Base-by-base conservation (phyloP, 1,284 basidiomycete genomes). In the Thecaphora thlaspeos region DNA sequence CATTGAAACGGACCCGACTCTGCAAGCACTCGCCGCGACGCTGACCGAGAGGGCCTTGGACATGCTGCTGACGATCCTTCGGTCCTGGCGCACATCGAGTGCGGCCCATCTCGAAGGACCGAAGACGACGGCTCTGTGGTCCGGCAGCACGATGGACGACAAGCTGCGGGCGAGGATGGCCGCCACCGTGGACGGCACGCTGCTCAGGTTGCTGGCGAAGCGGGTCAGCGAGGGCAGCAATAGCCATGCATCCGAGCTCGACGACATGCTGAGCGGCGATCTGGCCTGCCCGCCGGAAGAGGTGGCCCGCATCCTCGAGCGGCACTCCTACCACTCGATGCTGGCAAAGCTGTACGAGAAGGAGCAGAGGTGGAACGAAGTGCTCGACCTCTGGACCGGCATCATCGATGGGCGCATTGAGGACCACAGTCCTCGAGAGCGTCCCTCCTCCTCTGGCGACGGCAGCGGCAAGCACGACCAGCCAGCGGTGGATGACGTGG, bases 401-500 rank as follows among this genome's bases (percentile, higher is more conserved):
- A 21, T 73, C 15, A 38, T 72, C 39, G 70, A 71, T n/a, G 70
- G 69, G 3, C 28, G 49, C 10, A 26, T 59, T n/a, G 3, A 15
- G 3, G 72, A 73, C 24, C 32, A 18, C 34, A 17, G 32, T 11
- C 32, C 32, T 17, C 26, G 26, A n/a, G n/a, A n/a, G n/a, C n/a
- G n/a, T n/a, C n/a, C n/a, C n/a, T n/a, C n/a, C n/a, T n/a, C n/a
- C n/a, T n/a, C n/a, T n/a, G n/a, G n/a, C n/a, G n/a, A n/a, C n/a
- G n/a, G n/a, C n/a, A n/a, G n/a, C n/a, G 17, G 12, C 30, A n/a
- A 36, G 4, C 9, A 23, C 18, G n/a, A 38, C 11, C 22, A 23
- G 3, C 14, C 44, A 2, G 22, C 56, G 3, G 23, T 64, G 4
- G 34, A 51, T 1, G 57, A 61, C 28, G 53, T 75, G 2, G 62